Evolutionary conservation across 768 basidiomycete genomes (phyloP), one percentile per base, ranked within the genome.

Genomic region (Vishniacozyma victoriae): DNA sequence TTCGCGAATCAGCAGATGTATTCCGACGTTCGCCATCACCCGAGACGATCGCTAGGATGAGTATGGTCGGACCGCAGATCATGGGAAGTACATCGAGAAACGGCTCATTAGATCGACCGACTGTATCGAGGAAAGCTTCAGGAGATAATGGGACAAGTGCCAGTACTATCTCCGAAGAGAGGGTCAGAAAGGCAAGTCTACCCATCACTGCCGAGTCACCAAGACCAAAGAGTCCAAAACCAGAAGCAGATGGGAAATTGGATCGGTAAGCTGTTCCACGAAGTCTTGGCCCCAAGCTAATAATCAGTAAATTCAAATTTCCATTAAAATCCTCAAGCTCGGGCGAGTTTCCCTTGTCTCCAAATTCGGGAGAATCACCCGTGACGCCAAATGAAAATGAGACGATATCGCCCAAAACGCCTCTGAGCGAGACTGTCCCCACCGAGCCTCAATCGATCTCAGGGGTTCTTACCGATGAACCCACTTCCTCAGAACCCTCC

Each of bases 21-120:
- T 37, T 53, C 24, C 46, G 52, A 2, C 29, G 52, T 27, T 53
- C 52, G 6, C 69, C 69, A 3, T 59, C 55, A 35, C 69, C 69
- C 4, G 69, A 70, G 36, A 70, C 69, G 1, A 70, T 70, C 23
- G 69, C 69, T 6, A 42, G 69, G 31, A 70, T 70, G 69, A 66
- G 61, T 50, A 66, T 68, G 57, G 58, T 53, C 14, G 47, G 53
- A 1, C 39, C 54, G 11, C 44, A 43, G 6, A 19, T 31, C 15
- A 33, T 27, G 16, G 18, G 41, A 36, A 37, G 19, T 31, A n/a
- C 20, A 11, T n/a, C 38, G 19, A 3, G 29, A 9, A 33, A 33
- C 9, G 29, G 29, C n/a, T 33, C 29, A 33, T n/a, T 33, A 33
- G 29, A 33, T 9, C 29, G 29, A n/a, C 29, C 29, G 9, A 9